A percentile compares a stretch with the other conserved stretches of the same genome.
phyloP scores from a whole-genome alignment of 2,329 filamentous ascomycete genomes.

The Fusarium globosum region DNA sequence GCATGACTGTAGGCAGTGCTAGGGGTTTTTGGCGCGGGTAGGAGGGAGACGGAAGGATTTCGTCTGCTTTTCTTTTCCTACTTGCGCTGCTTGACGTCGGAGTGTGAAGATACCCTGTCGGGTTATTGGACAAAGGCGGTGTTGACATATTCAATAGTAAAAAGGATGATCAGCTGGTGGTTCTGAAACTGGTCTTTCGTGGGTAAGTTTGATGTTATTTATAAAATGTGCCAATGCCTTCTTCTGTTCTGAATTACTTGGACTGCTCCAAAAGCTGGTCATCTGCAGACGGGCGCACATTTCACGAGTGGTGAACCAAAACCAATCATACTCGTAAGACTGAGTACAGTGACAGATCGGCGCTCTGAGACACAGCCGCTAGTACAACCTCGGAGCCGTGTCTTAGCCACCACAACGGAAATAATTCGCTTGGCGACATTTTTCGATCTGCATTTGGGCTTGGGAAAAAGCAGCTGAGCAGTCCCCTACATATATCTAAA shows the following conservation, averaged over 20 bases:
- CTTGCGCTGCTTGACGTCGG: neutral
- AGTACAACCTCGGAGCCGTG: neutral
- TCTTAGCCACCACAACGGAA: neutral
- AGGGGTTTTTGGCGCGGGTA: neutral
- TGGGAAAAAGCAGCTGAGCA: neutral
- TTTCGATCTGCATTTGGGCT: neutral
- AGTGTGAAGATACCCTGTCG: neutral
- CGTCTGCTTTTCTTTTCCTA: neutral
- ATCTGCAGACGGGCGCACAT: neutral
- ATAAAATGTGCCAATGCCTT: neutral
- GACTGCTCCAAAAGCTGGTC: neutral
- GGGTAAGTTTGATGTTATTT: neutral
- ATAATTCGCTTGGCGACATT: neutral
- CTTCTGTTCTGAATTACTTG: neutral
- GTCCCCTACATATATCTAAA: neutral
- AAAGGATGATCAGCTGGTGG: neutral
- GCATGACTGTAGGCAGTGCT: neutral
- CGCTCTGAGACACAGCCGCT: neutral
- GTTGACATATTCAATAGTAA: neutral
- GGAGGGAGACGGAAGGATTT: rapidly evolving
- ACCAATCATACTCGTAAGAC: neutral
- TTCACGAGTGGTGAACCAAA: neutral
- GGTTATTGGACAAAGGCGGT: neutral
- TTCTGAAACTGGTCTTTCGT: neutral
- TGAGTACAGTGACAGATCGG: neutral